Conservation (phyloP, 2,329 filamentous ascomycete species). For the Ceratocystis cubensis region DNA sequence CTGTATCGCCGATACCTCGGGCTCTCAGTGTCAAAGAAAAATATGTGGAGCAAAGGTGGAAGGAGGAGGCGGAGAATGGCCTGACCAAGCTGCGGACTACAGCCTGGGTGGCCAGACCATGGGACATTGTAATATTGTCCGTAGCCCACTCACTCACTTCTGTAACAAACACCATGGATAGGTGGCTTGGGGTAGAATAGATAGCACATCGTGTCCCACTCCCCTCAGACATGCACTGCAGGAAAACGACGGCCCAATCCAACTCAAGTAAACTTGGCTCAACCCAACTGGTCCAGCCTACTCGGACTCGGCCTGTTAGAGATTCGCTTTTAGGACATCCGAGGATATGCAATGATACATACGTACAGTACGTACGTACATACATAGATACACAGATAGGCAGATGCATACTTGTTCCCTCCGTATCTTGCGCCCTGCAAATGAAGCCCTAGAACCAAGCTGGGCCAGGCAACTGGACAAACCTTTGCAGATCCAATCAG, state of each 20-base stretch:
- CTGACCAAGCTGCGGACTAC: not conserved
- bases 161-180: too few species aligned
- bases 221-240: not conserved
- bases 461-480: not conserved
- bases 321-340: not conserved
- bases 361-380: too few species aligned
- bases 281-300: too few species aligned
- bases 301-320: not conserved
- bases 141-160: too few species aligned
- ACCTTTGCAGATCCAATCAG: not conserved
- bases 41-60: not conserved
- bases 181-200: too few species aligned
- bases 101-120: not conserved
- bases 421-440: not conserved
- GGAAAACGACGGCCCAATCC: not conserved
- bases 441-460: not conserved
- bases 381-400: too few species aligned
- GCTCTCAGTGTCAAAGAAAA: not conserved
- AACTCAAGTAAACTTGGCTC: too few species aligned
- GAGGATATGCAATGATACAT: not conserved
- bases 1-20: not conserved
- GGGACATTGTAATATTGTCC: not conserved
- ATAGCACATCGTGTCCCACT: not conserved
- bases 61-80: too few species aligned
- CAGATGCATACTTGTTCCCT: not conserved